These are phyloP conservation scores for Medakamo hakoo DNA, from an alignment of 139 green algal species.

Conservation along the genomic window DNA sequence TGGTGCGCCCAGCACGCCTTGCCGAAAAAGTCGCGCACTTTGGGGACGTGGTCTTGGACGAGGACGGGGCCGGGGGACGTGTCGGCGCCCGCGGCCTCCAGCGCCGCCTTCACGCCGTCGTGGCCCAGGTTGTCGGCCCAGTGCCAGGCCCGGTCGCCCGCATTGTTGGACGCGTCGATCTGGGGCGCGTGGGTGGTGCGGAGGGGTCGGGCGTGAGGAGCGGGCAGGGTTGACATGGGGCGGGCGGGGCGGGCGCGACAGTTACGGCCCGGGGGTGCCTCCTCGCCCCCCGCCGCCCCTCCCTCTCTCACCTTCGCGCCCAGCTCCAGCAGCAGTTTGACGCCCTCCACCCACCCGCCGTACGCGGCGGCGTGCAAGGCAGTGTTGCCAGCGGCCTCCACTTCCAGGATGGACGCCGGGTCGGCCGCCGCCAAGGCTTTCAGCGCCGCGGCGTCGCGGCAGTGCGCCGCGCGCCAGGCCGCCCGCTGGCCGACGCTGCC, in stretches of 20 bases:
- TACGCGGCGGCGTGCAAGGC: constrained; percentile 66
- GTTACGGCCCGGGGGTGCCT: too few species aligned
- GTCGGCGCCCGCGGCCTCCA: constrained; percentile 63
- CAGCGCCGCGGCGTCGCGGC: too few species aligned
- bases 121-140: constrained; percentile 68
- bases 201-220: too few species aligned
- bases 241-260: too few species aligned
- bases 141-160: constrained; percentile 72
- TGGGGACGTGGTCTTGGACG: constrained; percentile 85
- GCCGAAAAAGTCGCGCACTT: constrained; percentile 89
- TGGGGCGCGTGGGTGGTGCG: too few species aligned
- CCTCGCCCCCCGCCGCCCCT: too few species aligned
- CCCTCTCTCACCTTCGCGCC: constrained; percentile 77
- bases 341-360: constrained; percentile 68
- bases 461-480: constrained; percentile 59
- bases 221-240: too few species aligned
- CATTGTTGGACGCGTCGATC: constrained; percentile 90
- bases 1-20: constrained; percentile 78
- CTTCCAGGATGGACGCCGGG: constrained; percentile 77
- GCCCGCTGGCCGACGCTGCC: constrained; percentile 66
- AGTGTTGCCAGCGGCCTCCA: constrained; percentile 82
- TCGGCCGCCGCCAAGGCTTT: too few species aligned
- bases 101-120: constrained; percentile 41
- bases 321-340: constrained; percentile 57
- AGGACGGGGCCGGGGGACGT: constrained; percentile 64